Base-by-base conservation (phyloP, 305 asterid species). In the Solanum hybrid region DNA sequence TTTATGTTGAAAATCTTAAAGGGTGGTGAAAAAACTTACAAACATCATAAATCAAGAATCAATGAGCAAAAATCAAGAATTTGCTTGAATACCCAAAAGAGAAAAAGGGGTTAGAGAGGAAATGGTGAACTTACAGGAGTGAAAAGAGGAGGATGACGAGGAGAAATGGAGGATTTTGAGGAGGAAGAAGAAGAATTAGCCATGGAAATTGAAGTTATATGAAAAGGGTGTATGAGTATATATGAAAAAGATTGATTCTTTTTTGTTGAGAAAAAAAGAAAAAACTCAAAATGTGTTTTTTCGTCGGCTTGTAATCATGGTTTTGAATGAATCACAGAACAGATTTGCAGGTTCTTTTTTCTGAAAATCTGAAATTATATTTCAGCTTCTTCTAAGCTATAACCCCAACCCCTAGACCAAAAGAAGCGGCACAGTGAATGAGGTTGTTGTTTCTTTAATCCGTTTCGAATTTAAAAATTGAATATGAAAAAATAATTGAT, bases 101-200 rank as follows among this genome's bases (percentile, higher is more conserved):
- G 32, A 84, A 29, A 29, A 29, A 29, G 31, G 31, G 31, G 31
- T 29, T 29, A 29, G 32, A 31, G 32, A 31, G 32, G 32, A 31
- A 72, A 15, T 11, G 33, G 45, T 39, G 32, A 11, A 81, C 95
- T 93, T 91, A 97, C 99, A 39, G 98, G 97, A 79, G 97, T 95
- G 92, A 97, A 95, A 26, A 95, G 97, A 89, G 96, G 91, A 70
- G 95, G 94, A 84, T 91, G 93, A 90, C 91, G 96, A 81, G 97
- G 96, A 77, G 98, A 96, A 90, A 94, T 87, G 41, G 96, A 89
- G 83, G 95, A 70, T 83, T 91, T 95, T 76, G 92, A 91, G 79
- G 96, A 93, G 6, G 95, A 92, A 7, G 91, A 90, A 79, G 94
- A 90, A 78, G 94, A 91, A 45, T 91, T 86, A 6, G 98, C 84